Base-by-base conservation (phyloP, 2,329 filamentous ascomycete species). In the Colletotrichum sp. region DNA sequence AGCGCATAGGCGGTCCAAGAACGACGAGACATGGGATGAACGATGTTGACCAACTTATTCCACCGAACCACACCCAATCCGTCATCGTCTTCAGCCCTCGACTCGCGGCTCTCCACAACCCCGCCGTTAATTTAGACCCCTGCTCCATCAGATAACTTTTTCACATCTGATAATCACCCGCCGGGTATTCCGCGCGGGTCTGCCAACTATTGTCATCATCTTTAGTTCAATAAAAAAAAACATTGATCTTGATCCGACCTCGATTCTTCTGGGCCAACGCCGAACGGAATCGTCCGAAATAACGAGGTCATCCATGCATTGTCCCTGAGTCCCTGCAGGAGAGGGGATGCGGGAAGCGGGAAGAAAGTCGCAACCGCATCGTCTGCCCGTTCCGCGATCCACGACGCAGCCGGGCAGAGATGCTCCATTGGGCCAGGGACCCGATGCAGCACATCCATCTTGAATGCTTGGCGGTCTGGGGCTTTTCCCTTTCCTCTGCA, bases 71-170 rank as follows among this genome's bases (percentile, higher is more conserved):
- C 9, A n/a, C 28, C 32, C 8, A 55, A 64, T 26, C 57, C 24
- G 18, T 28, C 18, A 16, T 15, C 24, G 60, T 57, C 57, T 24
- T 30, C 21, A 38, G 16, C 26, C 15, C 30, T 61, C 67, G 67
- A 63, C 70, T 75, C 64, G 70, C 70, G 34, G 7, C 43, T 58
- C 70, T 24, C 57, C 69, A 64, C 70, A 73, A 30, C 34, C 12
- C 55, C 21, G 63, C 73, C 34, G 8, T 72, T 60, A 15, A 68
- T 64, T 28, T 72, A 43, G 32, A 64, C 58, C 71, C 72, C 67
- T 74, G 67, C 9, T 63, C 65, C 65, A 73, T 73, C 71, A 69
- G 71, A 73, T 69, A 73, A 61, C 60, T 70, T 66, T 71, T 71
- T 30, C 18, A 18, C 63, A 60, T 75, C 73, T 72, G 73, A 72